phyloP scores from a whole-genome alignment of 176 grass and related monocot genomes.

The Hyparrhenia diplandra region DNA sequence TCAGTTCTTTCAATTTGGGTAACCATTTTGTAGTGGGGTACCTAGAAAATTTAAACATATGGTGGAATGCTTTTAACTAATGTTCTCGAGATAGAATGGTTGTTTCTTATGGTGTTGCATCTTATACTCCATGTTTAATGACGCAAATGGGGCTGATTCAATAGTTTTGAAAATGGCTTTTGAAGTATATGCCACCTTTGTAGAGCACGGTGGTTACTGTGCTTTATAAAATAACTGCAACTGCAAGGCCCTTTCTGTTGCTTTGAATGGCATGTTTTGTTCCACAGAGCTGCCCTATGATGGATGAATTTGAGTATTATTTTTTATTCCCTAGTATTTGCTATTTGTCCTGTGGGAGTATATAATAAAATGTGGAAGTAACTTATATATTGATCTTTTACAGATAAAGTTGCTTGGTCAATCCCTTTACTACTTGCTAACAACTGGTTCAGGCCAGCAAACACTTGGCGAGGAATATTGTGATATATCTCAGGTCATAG shows the following conservation, averaged over 20 bases:
- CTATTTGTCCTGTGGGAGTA: not conserved
- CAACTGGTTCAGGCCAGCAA: constrained; percentile 96
- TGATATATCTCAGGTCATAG: constrained; percentile 84
- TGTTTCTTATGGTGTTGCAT: not conserved
- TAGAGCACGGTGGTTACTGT: not conserved
- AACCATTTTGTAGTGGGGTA: not conserved
- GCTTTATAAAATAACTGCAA: not conserved
- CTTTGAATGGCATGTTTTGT: not conserved
- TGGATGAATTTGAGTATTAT: not conserved
- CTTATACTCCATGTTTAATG: not conserved
- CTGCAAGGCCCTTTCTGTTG: not conserved
- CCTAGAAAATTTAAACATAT: not conserved
- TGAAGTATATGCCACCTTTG: not conserved
- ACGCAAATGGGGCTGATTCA: not conserved
- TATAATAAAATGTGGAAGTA: not conserved
- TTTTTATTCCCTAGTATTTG: not conserved
- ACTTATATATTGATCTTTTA: constrained; percentile 23
- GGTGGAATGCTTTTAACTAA: not conserved
- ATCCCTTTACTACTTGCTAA: constrained; percentile 89
- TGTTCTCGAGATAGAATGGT: not conserved
- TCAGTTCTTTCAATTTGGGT: not conserved
- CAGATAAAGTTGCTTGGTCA: constrained; percentile 98
- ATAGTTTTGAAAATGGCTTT: not conserved
- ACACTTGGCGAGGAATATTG: constrained; percentile 98
- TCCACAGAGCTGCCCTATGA: not conserved